Evolutionary conservation across 2,329 filamentous ascomycete species (phyloP), one percentile per base, ranked within the genome.

Genomic region (Fusarium sp.): DNA sequence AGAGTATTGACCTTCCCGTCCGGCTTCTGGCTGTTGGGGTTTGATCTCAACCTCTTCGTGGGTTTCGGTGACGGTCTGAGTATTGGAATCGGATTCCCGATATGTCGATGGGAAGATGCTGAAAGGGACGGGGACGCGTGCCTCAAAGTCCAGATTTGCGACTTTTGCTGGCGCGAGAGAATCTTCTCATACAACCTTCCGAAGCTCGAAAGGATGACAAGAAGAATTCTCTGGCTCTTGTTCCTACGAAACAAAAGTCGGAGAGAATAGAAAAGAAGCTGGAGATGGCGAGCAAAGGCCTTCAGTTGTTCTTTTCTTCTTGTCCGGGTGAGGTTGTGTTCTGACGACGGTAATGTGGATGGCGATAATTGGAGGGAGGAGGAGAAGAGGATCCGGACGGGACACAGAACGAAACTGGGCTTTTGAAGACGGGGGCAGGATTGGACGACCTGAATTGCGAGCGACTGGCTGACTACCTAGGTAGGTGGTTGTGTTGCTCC

Each of bases 141-240:
- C 93, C 91, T 97, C 93, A 95, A 96, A 97, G 92, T 97, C 93
- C 93, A 97, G 93, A 86, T 92, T 97, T 92, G 84, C 92, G 90
- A 90, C 88, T 89, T 91, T 88, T 88, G 73, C 78, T 79, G 80
- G 82, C 83, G 88, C 81, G 77, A 80, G 81, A 83, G 79, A 80
- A 87, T 85, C 84, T 88, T 89, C 89, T 91, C 87, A 78, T 77
- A 75, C 78, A 79, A 79, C 77, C 78, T 79, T 77, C 71, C 86
- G 87, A 80, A 77, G 79, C 68, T 78, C 85, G 85, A 88, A 87
- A 88, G 85, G 85, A 87, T 83, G 84, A 85, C 80, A 87, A 88
- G 85, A 88, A 87, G 79, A 79, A 80, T 83, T 81, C 83, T 85
- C 83, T 85, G 83, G 84, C 84, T 86, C 83, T 82, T 84, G 80